These are phyloP conservation scores for Trichoderma guizhouense DNA, from an alignment of 2,329 filamentous ascomycete species.

Conservation along the genomic window DNA sequence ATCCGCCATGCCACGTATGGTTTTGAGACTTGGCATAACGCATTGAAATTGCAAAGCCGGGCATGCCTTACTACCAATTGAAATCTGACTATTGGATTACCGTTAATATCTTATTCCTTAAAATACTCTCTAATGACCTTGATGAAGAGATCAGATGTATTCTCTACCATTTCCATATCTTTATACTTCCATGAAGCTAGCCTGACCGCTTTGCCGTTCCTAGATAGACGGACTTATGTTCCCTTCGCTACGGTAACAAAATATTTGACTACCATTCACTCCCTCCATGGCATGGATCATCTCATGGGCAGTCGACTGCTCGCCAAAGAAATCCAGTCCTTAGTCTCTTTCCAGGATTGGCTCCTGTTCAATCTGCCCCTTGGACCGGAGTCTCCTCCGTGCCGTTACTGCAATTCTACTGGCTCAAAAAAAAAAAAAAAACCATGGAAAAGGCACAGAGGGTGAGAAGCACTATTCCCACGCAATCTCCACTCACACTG, in stretches of 20 bases:
- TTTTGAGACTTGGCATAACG: background rate
- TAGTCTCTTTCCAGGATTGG: background rate
- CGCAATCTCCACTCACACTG: too few species aligned
- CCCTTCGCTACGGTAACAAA: background rate
- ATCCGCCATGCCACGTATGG: background rate
- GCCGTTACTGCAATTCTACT: background rate
- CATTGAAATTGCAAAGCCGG: background rate
- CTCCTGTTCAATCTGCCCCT: background rate
- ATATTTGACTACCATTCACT: background rate
- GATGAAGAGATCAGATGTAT: too few species aligned
- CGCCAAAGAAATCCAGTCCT: background rate
- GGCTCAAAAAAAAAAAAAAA: background rate
- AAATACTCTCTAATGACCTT: too few species aligned
- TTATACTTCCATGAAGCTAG: background rate
- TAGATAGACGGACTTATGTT: background rate
- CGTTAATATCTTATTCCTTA: too few species aligned
- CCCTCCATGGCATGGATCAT: background rate
- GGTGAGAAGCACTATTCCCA: too few species aligned
- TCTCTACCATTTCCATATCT: background rate
- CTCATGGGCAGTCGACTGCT: background rate
- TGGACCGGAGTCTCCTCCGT: background rate
- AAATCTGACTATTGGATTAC: background rate
- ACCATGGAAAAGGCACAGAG: background rate
- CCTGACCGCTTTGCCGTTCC: background rate
- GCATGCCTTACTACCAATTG: background rate